Evolutionary conservation across 2,329 filamentous ascomycete genomes (phyloP), one percentile per base, ranked within the genome.

Genomic region (Coniella vitis): DNA sequence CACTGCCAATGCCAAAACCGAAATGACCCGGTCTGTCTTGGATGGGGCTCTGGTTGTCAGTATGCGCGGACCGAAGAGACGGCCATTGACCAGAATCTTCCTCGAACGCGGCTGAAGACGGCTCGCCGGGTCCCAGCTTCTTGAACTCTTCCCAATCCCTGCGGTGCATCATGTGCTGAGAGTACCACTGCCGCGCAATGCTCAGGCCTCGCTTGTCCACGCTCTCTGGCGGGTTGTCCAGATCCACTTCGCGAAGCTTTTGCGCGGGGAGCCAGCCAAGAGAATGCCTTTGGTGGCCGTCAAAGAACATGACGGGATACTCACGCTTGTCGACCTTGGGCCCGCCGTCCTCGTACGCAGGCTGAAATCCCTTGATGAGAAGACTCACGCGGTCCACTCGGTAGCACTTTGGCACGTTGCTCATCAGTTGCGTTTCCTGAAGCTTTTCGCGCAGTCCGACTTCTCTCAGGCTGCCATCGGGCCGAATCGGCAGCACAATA

Each of bases 281-380:
- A 3, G 51, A 50, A 29, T 46, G 49, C 25, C 31, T 39, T 16
- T 57, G 61, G 0, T 49, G 44, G 17, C 53, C 44, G 34, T 69
- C 68, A 31, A 67, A 67, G 49, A 65, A 69, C 59, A 67, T 61
- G 14, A 69, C 65, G 0, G 68, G 67, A 16, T 70, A 70, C 37
- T 64, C 64, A 7, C 68, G 62, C 49, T 58, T 57, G 21, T 52
- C 55, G 5, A 65, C 59, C n/a, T 58, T 58, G 1, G 55, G 51
- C 0, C 65, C 67, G 4, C 63, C 65, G 43, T 65, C 61, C 47
- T 66, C 60, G 37, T 63, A 70, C 0, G 62, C 66, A 5, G 56
- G 49, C 7, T 63, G 62, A 67, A 68, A 71, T 1, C 62, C 65
- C 14, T 54, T 43, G 42, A 70, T 68, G n/a, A 58, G 52, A 7